These are phyloP conservation scores for Leccinellum rugosiceps DNA, from an alignment of 768 basidiomycete genomes.

Conservation along the genomic window DNA sequence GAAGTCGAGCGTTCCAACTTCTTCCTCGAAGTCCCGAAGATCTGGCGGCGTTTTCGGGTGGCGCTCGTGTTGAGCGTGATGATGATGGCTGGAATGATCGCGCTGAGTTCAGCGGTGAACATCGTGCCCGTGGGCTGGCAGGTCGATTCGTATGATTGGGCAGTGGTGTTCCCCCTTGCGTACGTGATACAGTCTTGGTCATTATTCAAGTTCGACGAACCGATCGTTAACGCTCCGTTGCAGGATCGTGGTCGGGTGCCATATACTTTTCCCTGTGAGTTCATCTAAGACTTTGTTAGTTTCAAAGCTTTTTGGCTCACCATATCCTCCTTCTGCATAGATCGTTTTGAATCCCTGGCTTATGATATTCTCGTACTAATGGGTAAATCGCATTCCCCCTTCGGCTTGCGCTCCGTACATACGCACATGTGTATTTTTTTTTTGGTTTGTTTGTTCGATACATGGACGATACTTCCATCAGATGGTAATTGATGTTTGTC, in stretches of 20 bases:
- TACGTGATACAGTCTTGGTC: slow-evolving; percentile 12
- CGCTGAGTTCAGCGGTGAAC: slow-evolving; percentile 42
- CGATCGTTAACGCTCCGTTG: background rate
- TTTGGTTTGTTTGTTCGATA: background rate
- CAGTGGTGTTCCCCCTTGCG: slow-evolving; percentile 73
- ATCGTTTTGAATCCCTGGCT: slow-evolving; percentile 87
- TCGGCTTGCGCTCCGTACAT: background rate
- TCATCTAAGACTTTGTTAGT: background rate
- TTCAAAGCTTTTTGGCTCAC: slow-evolving; percentile 21
- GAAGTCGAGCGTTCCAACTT: slow-evolving; percentile 90
- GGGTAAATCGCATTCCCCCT: background rate
- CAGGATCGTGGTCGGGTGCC: slow-evolving; percentile 54
- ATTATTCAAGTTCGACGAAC: background rate
- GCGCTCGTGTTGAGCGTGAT: slow-evolving; percentile 54
- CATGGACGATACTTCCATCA: background rate
- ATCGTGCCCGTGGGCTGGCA: slow-evolving; percentile 67
- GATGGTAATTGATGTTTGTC: background rate
- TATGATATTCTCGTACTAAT: slow-evolving; percentile 71
- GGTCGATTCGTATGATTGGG: slow-evolving; percentile 59
- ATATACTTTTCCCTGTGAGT: slow-evolving; percentile 72
- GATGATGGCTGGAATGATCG: slow-evolving; percentile 48
- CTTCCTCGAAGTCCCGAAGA: slow-evolving; percentile 84
- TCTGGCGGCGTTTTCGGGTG: slow-evolving; percentile 73
- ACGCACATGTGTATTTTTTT: background rate
- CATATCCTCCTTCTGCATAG: slow-evolving; percentile 29